Evolutionary conservation across 352 stramenopile species (phyloP), one percentile per base, ranked within the genome.

Genomic region (Globisporangium alternatum): DNA sequence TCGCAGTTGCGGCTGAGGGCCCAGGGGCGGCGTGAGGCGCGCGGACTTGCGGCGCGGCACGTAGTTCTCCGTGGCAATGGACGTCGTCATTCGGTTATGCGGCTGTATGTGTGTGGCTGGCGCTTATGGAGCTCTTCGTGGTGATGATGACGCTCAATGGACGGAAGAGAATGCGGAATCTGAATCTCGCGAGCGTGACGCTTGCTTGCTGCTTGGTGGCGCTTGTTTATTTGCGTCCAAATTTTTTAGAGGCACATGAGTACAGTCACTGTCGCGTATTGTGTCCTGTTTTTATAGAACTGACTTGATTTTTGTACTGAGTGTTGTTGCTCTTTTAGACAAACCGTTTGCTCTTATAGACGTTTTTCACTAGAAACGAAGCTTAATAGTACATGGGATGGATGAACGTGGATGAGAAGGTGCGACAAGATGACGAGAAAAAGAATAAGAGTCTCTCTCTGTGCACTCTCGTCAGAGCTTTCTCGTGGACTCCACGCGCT

Each of bases 11-110:
- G 56, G 31, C 44, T 49, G 25, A 19, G 55, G 39, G 3, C 33
- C 25, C 19, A 56, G 41, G 22, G 64, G 64, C 33, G 49, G 64
- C n/a, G 55, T 61, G 37, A 68, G 35, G 12, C 56, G 63, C 56
- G 43, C 48, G 28, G 63, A 49, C 31, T 64, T 68, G 63, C 56
- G 63, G 28, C 51, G 63, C 12, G 63, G 63, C 39, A 41, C 37
- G 48, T 64, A 59, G 37, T 28, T 59, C 37, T 68, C 63, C 4
- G 48, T 43, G n/a, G 56, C 22, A n/a, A 68, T 43, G 37, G 56
- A 56, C 19, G 56, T 60, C 56, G 57, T 60, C 54, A 62, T 67
- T 5, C 5, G 22, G 35, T 41, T 41, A 41, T 41, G 35, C 35
- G 9, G 35, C 15, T 39, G 31, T 25, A 13, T 12, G 48, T 37